Conservation (phyloP, 2,329 filamentous ascomycete species). For the Fusarium multiceps region DNA sequence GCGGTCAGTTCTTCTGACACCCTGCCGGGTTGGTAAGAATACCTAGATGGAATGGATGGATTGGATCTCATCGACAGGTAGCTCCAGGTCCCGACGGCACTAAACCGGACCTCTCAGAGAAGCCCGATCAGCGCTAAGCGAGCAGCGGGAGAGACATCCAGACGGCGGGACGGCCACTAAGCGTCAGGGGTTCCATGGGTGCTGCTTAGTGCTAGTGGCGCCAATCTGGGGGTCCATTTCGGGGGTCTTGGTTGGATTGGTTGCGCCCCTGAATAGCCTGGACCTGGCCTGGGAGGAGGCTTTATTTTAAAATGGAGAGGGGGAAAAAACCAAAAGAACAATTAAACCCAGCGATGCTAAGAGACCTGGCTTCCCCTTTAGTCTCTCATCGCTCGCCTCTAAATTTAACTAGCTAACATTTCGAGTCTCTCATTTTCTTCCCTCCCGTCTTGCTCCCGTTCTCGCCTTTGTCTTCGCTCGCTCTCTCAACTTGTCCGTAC, state of each 20-base stretch:
- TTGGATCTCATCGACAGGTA: constrained; percentile 19
- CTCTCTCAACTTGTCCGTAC: constrained; percentile 26
- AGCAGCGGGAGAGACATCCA: constrained; percentile 41
- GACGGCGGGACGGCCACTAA: constrained; percentile 45
- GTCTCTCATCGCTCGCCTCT: constrained; percentile 24
- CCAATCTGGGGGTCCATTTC: constrained; percentile 47
- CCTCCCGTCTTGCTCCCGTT: constrained; percentile 5
- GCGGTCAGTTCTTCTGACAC: too few species aligned
- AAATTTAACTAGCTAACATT: constrained; percentile 24
- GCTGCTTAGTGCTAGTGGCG: constrained; percentile 44
- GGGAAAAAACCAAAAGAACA: constrained; percentile 42
- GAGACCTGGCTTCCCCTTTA: constrained; percentile 40
- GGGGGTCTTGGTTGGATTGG: constrained; percentile 45
- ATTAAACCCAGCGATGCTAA: constrained; percentile 45
- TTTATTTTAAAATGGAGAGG: constrained; percentile 45
- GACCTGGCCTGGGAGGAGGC: constrained; percentile 28
- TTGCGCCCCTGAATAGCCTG: constrained; percentile 46
- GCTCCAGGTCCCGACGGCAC: constrained; percentile 37
- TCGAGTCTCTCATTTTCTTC: constrained; percentile 25
- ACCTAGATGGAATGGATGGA: background rate
- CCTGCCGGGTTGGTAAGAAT: too few species aligned
- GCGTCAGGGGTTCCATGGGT: constrained; percentile 42
- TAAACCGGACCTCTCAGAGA: constrained; percentile 41
- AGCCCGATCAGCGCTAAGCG: constrained; percentile 47
- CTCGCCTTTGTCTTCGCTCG: constrained; percentile 8